phyloP scores from a whole-genome alignment of 257 asterid species.

The Phtheirospermum japonicum region DNA sequence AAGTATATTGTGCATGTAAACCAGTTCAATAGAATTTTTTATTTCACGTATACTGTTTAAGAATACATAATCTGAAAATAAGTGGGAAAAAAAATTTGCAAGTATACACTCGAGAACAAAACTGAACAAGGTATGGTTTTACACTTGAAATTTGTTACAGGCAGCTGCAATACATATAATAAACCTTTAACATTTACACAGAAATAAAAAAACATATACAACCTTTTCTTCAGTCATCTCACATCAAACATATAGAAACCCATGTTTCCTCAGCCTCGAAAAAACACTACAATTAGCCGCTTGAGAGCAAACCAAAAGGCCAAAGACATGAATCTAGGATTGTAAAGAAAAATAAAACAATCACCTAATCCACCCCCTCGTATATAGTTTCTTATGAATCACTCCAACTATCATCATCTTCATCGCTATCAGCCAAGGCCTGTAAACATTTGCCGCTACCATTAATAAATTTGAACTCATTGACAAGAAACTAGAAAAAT shows the following conservation, averaged over 20 bases:
- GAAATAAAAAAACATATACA: slow-evolving; percentile 22
- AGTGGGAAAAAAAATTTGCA: not conserved
- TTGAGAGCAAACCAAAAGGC: slow-evolving; percentile 8
- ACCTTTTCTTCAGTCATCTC: slow-evolving; percentile 3
- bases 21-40: too few relatives aligned
- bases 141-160: slow-evolving; percentile 26
- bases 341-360: slow-evolving; percentile 15
- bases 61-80: not conserved
- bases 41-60: too few relatives aligned
- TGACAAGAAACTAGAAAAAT: slow-evolving; percentile 5
- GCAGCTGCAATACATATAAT: slow-evolving; percentile 25
- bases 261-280: slow-evolving; percentile 20
- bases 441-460: slow-evolving; percentile 29
- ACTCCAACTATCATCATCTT: slow-evolving; percentile 79
- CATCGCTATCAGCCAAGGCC: slow-evolving; percentile 93
- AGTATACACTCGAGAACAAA: too few relatives aligned
- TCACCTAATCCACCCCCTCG: slow-evolving; percentile 15
- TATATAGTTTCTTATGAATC: slow-evolving; percentile 47
- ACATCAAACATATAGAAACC: slow-evolving; percentile 27
- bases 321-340: slow-evolving; percentile 1
- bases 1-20: too few relatives aligned
- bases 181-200: slow-evolving; percentile 28
- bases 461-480: slow-evolving; percentile 15
- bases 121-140: slow-evolving; percentile 17
- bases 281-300: too few relatives aligned